phyloP scores from a whole-genome alignment of 2,329 filamentous ascomycete species.

The Cryphonectria japonica region DNA sequence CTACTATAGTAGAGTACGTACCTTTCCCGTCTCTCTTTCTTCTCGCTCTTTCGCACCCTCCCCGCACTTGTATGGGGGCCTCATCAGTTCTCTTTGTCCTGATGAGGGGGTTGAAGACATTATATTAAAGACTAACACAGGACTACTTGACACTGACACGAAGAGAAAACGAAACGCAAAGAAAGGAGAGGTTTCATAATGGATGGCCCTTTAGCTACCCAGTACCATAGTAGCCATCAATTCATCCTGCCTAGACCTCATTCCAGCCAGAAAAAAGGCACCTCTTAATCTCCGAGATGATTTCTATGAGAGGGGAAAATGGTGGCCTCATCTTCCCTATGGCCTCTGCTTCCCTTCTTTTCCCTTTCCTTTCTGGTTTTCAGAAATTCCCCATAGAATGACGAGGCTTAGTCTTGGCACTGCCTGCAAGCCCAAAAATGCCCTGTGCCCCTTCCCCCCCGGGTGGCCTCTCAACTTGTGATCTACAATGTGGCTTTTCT shows the following conservation, averaged over 20 bases:
- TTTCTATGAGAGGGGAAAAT: not conserved
- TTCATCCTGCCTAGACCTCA: not conserved
- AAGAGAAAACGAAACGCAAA: constrained; percentile 3
- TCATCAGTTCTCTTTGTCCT: not conserved
- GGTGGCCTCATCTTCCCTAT: constrained; percentile 1
- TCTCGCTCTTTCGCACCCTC: not conserved
- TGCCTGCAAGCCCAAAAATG: not conserved
- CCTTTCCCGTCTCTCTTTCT: not conserved
- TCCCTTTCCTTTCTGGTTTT: not conserved
- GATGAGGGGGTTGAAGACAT: not conserved
- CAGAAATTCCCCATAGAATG: constrained; percentile 9
- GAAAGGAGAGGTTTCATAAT: not conserved
- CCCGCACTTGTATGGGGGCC: not conserved
- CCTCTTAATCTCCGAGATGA: constrained; percentile 7
- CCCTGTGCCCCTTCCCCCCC: not conserved
- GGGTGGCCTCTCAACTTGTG: not conserved
- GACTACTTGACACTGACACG: not conserved
- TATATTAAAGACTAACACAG: not conserved
- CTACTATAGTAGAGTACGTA: not conserved
- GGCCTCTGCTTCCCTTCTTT: not conserved
- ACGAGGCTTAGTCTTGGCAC: constrained; percentile 30
- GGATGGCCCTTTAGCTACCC: not conserved
- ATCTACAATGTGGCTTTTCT: not conserved
- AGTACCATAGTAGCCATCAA: not conserved
- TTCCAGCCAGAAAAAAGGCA: not conserved